These are phyloP conservation scores for Amphichorda felina DNA, from an alignment of 2,329 filamentous ascomycete species.

Conservation along the genomic window DNA sequence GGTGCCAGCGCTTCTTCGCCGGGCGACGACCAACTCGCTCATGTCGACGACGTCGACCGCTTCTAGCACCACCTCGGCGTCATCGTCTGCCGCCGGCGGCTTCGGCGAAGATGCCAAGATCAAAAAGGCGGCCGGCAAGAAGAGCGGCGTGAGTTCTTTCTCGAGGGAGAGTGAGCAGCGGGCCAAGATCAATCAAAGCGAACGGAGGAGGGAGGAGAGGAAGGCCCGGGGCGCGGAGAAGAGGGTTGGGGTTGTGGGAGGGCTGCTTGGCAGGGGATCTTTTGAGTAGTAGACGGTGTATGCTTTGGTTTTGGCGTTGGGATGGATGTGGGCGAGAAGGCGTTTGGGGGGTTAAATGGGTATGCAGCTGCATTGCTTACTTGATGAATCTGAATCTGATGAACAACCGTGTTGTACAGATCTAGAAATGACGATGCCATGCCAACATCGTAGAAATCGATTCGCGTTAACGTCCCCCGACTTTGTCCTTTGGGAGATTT, in stretches of 20 bases:
- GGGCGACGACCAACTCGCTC: conserved; percentile 58
- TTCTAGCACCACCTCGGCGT: conserved; percentile 6
- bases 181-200: conserved; percentile 41
- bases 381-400: background rate
- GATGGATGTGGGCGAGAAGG: background rate
- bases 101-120: conserved; percentile 41
- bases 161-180: conserved; percentile 48
- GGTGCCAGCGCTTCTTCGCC: conserved; percentile 58
- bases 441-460: too few species aligned
- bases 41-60: conserved; percentile 24
- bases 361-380: background rate
- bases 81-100: conserved; percentile 13
- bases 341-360: background rate
- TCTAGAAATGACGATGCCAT: too few species aligned
- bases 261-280: conserved; percentile 42
- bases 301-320: background rate
- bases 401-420: too few species aligned
- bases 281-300: conserved; percentile 16
- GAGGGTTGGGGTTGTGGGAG: conserved; percentile 43
- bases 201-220: conserved; percentile 45
- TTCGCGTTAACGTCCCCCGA: too few species aligned
- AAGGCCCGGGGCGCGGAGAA: conserved; percentile 46
- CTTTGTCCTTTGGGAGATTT: too few species aligned
- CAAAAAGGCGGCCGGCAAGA: conserved; percentile 48
- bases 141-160: conserved; percentile 48